Conservation (phyloP, 495 filamentous ascomycete species). For the Penicillium crystallinum region DNA sequence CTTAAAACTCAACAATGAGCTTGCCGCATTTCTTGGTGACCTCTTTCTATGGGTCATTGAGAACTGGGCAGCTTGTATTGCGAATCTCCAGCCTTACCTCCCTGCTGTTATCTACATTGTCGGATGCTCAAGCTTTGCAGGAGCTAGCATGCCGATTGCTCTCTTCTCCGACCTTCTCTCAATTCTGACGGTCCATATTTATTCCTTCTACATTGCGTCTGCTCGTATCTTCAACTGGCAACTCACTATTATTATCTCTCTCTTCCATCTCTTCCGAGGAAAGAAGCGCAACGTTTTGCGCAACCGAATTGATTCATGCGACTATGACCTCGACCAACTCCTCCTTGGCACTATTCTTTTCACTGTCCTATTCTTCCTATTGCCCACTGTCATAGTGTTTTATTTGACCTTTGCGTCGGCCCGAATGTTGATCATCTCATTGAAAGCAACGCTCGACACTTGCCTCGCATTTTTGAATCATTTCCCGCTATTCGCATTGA, state of each 20-base stretch:
- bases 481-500: slow-evolving; percentile 94
- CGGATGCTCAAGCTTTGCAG: slow-evolving; percentile 89
- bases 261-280: slow-evolving; percentile 96
- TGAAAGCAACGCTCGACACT: slow-evolving; percentile 87
- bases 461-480: slow-evolving; percentile 92
- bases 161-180: slow-evolving; percentile 93
- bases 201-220: slow-evolving; percentile 94
- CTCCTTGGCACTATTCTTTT: slow-evolving; percentile 96
- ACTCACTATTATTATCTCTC: slow-evolving; percentile 87
- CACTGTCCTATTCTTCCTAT: slow-evolving; percentile 88
- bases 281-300: slow-evolving; percentile 97
- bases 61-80: slow-evolving; percentile 87
- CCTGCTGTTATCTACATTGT: slow-evolving; percentile 89
- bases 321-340: slow-evolving; percentile 97
- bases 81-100: slow-evolving; percentile 67
- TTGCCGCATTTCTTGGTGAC: slow-evolving; percentile 88
- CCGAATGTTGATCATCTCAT: slow-evolving; percentile 86
- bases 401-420: slow-evolving; percentile 94
- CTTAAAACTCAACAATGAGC: slow-evolving; percentile 91
- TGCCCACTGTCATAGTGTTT: slow-evolving; percentile 93
- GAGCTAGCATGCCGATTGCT: slow-evolving; percentile 94
- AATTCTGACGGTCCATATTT: slow-evolving; percentile 89
- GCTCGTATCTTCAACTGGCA: slow-evolving; percentile 99
- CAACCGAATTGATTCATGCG: slow-evolving; percentile 96
- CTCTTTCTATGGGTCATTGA: slow-evolving; percentile 98